Evolutionary conservation across 2,329 filamentous ascomycete genomes (phyloP).

Genomic region (Monosporascus sp.): DNA sequence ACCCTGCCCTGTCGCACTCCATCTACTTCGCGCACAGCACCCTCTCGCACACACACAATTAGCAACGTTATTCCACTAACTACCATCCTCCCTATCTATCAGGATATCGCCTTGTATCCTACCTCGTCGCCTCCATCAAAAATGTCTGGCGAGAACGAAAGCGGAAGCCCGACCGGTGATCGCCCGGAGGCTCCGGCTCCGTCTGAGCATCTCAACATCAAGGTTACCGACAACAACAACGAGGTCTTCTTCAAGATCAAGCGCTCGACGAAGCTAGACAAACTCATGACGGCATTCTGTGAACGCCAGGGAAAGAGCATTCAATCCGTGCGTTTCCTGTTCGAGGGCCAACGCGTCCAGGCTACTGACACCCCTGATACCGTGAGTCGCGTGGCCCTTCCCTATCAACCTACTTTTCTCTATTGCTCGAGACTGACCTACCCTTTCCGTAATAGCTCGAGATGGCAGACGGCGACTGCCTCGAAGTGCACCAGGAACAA

Average conservation of each 20-base stretch:
- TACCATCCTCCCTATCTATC: background rate
- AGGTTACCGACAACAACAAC: slow-evolving; percentile 98
- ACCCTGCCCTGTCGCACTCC: no score
- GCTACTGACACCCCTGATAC: slow-evolving; percentile 84
- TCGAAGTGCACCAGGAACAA: slow-evolving; percentile 98
- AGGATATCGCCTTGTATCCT: background rate
- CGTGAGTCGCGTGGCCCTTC: slow-evolving; percentile 54
- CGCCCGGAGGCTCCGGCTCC: slow-evolving; percentile 36
- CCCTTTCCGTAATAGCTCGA: slow-evolving; percentile 61
- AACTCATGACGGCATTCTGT: slow-evolving; percentile 97
- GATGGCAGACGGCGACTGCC: slow-evolving; percentile 91
- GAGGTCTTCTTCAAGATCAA: slow-evolving; percentile 99
- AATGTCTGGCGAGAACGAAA: slow-evolving; percentile 50
- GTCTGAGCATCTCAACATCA: slow-evolving; percentile 93
- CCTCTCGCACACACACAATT: no score
- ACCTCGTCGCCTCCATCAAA: slow-evolving; percentile 3
- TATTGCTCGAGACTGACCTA: slow-evolving; percentile 5
- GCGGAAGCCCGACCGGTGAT: slow-evolving; percentile 39
- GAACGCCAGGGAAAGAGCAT: slow-evolving; percentile 88
- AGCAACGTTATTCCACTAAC: slow-evolving; percentile 1
- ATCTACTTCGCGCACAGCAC: no score
- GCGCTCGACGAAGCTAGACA: slow-evolving; percentile 89
- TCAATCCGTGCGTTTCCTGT: slow-evolving; percentile 84
- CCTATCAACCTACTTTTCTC: background rate
- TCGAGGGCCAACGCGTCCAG: slow-evolving; percentile 91